These are phyloP conservation scores for Sporothrix euskadiensis DNA, from an alignment of 2,329 filamentous ascomycete genomes.

Conservation along the genomic window DNA sequence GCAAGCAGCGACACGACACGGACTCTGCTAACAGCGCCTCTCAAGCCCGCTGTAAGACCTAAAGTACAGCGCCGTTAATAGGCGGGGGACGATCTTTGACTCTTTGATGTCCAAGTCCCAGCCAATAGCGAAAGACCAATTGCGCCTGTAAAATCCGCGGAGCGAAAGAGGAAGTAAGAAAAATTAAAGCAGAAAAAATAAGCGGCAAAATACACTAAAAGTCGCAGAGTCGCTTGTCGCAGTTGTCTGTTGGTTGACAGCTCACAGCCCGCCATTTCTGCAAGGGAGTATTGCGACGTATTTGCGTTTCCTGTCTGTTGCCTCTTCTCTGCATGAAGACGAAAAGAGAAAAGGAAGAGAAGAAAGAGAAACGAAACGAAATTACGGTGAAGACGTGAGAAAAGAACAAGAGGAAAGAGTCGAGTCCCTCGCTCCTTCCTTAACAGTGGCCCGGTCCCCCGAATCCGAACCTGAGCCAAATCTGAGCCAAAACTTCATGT, in stretches of 20 bases:
- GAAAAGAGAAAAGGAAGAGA: not conserved
- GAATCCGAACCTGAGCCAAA: slow-evolving; percentile 2
- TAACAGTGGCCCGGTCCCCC: slow-evolving; percentile 1
- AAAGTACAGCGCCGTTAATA: slow-evolving; percentile 19
- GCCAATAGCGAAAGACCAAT: not conserved
- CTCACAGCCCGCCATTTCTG: slow-evolving; percentile 1
- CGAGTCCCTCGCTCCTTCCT: not conserved
- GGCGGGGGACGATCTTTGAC: not conserved
- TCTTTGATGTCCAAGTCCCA: not conserved
- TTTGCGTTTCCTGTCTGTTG: not conserved
- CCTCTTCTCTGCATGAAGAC: not conserved
- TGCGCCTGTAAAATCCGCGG: slow-evolving; percentile 24
- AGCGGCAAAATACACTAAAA: not conserved
- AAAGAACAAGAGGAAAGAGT: not conserved
- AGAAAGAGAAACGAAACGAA: not conserved
- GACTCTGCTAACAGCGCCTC: not conserved
- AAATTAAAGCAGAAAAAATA: slow-evolving; percentile 2
- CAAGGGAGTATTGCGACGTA: not conserved
- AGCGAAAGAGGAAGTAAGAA: slow-evolving; percentile 4
- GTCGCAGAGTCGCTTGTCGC: not conserved
- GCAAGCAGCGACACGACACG: not conserved
- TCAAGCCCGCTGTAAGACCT: not conserved
- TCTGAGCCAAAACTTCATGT: not conserved
- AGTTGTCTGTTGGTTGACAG: slow-evolving; percentile 13
- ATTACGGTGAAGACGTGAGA: not conserved